Conservation (phyloP, 2,329 filamentous ascomycete species). For the Laburnicola sp. region DNA sequence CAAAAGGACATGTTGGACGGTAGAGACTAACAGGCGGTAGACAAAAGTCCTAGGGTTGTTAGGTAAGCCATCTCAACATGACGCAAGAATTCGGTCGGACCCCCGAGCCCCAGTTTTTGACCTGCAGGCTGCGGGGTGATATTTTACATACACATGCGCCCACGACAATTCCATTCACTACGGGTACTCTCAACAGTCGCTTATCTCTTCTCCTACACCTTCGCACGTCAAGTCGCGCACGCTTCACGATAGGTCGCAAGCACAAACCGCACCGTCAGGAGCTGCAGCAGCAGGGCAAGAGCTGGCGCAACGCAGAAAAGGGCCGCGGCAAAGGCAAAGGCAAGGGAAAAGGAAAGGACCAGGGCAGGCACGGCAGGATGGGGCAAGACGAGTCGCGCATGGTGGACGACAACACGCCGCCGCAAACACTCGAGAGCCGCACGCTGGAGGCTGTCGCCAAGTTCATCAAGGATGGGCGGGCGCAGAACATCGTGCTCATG, state of each 20-base stretch:
- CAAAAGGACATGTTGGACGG: too few species aligned
- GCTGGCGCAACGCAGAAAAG: constrained; percentile 34
- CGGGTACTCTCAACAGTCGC: not conserved
- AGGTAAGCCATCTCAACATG: not conserved
- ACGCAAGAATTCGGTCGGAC: not conserved
- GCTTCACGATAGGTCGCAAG: constrained; percentile 56
- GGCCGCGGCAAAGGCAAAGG: constrained; percentile 19
- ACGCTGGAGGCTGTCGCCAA: constrained; percentile 76
- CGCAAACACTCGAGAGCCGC: constrained; percentile 68
- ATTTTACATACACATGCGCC: too few species aligned
- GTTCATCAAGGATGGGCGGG: constrained; percentile 71
- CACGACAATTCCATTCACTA: too few species aligned
- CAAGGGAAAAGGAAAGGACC: constrained; percentile 29
- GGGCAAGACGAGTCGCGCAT: constrained; percentile 80
- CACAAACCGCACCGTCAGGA: constrained; percentile 50
- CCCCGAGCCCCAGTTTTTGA: not conserved
- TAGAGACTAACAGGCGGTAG: not conserved
- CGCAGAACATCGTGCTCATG: constrained; percentile 78
- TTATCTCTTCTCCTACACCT: not conserved
- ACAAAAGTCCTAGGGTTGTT: too few species aligned
- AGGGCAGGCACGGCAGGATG: constrained; percentile 62
- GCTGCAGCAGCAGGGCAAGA: constrained; percentile 37
- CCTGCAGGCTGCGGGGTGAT: too few species aligned
- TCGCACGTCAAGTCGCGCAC: not conserved
- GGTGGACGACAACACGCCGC: constrained; percentile 66